phyloP scores from a whole-genome alignment of 805 yeast species.

The Huiozyma sinensis region DNA sequence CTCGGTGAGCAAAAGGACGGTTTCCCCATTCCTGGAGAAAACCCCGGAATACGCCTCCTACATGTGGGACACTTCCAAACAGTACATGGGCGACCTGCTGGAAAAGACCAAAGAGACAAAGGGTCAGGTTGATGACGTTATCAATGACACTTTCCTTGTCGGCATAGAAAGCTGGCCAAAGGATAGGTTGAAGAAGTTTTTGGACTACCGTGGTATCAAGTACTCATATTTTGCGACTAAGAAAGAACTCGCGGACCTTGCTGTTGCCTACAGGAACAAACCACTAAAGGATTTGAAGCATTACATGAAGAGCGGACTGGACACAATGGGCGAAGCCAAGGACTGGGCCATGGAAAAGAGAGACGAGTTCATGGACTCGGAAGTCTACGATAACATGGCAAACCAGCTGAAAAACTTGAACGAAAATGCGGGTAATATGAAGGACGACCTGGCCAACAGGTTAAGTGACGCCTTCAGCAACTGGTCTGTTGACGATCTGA shows the following conservation, averaged over 20 bases:
- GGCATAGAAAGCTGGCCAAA: slow-evolving; percentile 40
- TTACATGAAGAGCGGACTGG: neutral
- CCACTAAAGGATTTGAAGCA: slow-evolving; percentile 14
- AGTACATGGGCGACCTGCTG: slow-evolving; percentile 5
- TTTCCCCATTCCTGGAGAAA: slow-evolving; percentile 30
- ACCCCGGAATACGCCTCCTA: slow-evolving; percentile 21
- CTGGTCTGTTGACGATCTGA: slow-evolving; percentile 37
- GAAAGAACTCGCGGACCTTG: slow-evolving; percentile 31
- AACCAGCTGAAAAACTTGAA: slow-evolving; percentile 4
- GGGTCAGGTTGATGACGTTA: slow-evolving; percentile 22
- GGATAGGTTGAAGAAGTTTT: slow-evolving; percentile 33
- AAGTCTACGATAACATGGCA: slow-evolving; percentile 3
- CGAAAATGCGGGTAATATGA: slow-evolving; percentile 6
- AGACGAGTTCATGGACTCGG: slow-evolving; percentile 6
- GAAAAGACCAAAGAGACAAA: slow-evolving; percentile 17
- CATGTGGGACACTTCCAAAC: slow-evolving; percentile 16
- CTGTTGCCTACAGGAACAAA: slow-evolving; percentile 23
- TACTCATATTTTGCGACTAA: slow-evolving; percentile 33
- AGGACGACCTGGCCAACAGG: slow-evolving; percentile 9
- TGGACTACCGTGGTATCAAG: slow-evolving; percentile 32
- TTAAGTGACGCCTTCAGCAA: slow-evolving; percentile 26
- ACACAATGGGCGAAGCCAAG: slow-evolving; percentile 8
- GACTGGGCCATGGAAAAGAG: slow-evolving; percentile 27
- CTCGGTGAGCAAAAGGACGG: slow-evolving; percentile 19
- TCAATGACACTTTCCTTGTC: slow-evolving; percentile 37